phyloP scores from a whole-genome alignment of 2,329 filamentous ascomycete species.

The Hymenoscyphus fructigenus region DNA sequence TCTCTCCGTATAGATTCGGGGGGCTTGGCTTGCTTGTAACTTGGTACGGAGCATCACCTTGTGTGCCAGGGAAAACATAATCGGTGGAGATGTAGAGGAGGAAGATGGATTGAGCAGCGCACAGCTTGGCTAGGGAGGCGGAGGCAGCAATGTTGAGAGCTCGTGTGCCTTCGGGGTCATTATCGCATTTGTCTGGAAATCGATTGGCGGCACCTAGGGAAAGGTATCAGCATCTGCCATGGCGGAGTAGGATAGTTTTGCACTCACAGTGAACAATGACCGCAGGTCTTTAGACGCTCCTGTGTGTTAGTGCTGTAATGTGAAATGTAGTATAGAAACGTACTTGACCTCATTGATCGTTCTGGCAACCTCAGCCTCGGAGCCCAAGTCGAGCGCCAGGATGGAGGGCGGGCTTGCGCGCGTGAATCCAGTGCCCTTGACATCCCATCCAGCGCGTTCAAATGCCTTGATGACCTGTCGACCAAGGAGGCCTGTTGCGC shows the following conservation, averaged over 20 bases:
- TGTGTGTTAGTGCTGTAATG: constrained; percentile 21
- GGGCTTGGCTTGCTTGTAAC: constrained; percentile 62
- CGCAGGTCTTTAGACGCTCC: constrained; percentile 55
- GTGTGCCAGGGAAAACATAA: constrained; percentile 72
- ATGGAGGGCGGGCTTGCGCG: constrained; percentile 70
- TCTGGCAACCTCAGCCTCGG: constrained; percentile 46
- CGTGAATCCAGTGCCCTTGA: constrained; percentile 71
- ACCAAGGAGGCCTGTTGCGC: constrained; percentile 80
- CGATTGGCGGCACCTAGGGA: constrained; percentile 76
- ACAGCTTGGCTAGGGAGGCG: constrained; percentile 62
- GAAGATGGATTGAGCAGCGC: constrained; percentile 59
- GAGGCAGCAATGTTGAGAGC: constrained; percentile 75
- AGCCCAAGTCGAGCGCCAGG: constrained; percentile 43
- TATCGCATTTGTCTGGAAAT: constrained; percentile 82
- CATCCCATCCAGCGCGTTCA: constrained; percentile 63
- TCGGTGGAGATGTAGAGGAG: constrained; percentile 81
- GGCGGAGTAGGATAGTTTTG: neutral
- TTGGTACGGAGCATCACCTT: constrained; percentile 83
- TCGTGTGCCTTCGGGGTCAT: constrained; percentile 72
- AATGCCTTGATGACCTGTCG: constrained; percentile 75
- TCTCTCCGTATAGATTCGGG: constrained; percentile 76
- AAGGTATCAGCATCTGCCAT: constrained; percentile 9
- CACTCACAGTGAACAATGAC: constrained; percentile 79
- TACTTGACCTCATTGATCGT: constrained; percentile 56
- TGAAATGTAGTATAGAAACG: constrained; percentile 28